Evolutionary conservation across 805 yeast species (phyloP).

Genomic region (Cyberlindnera bimundalis): DNA sequence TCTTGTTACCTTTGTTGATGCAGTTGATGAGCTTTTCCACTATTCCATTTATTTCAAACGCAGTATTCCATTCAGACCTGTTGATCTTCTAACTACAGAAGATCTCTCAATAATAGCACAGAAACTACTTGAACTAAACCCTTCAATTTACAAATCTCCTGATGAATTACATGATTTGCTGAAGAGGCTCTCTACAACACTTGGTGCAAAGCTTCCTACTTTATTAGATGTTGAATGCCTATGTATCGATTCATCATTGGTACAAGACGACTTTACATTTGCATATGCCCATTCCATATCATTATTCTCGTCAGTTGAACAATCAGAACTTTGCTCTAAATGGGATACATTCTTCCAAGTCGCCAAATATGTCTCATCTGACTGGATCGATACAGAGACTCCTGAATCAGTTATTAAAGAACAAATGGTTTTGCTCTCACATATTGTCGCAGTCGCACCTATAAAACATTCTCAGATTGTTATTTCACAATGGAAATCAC

Average conservation of each 20-base stretch:
- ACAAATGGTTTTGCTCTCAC: slow-evolving; percentile 55
- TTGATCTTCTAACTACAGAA: slow-evolving; percentile 31
- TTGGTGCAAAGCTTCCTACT: slow-evolving; percentile 26
- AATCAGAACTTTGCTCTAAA: slow-evolving; percentile 22
- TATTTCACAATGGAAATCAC: slow-evolving; percentile 58
- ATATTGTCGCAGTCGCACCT: slow-evolving; percentile 49
- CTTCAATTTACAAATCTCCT: slow-evolving; percentile 43
- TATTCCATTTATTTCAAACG: slow-evolving; percentile 31
- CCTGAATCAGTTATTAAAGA: slow-evolving; percentile 38
- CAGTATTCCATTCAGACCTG: slow-evolving; percentile 38
- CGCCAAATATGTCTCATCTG: slow-evolving; percentile 36
- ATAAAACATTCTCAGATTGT: slow-evolving; percentile 52
- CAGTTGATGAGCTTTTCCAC: slow-evolving; percentile 29
- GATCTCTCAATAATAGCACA: slow-evolving; percentile 38
- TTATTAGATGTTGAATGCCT: slow-evolving; percentile 34
- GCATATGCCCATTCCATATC: slow-evolving; percentile 46
- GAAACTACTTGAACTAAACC: slow-evolving; percentile 50
- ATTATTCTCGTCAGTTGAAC: slow-evolving; percentile 17
- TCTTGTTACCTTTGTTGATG: slow-evolving; percentile 21
- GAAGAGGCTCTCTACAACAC: slow-evolving; percentile 39
- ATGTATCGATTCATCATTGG: slow-evolving; percentile 67
- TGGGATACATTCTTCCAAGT: slow-evolving; percentile 77
- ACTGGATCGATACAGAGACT: slow-evolving; percentile 37
- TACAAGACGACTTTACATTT: slow-evolving; percentile 55
- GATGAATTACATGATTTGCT: slow-evolving; percentile 40